Evolutionary conservation across 352 stramenopile genomes (phyloP).

Genomic region (Phytophthora pseudosyringae): DNA sequence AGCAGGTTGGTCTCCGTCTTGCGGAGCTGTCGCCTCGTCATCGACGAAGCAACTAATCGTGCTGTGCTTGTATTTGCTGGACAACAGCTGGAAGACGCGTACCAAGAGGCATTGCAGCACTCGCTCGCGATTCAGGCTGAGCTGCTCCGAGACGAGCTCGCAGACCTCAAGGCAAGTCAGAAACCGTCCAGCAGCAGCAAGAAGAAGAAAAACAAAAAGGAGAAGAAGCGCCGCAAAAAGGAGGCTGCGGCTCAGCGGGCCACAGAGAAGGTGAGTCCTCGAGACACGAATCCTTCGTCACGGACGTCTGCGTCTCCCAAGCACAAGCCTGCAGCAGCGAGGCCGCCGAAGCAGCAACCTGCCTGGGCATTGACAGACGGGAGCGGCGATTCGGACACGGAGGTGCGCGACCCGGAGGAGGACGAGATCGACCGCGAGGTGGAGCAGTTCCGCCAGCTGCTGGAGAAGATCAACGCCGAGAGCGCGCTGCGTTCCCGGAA

Average conservation of each 20-base stretch:
- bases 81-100: conserved; percentile 69
- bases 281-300: conserved; percentile 7
- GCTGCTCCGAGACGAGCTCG: conserved; percentile 74
- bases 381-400: conserved; percentile 36
- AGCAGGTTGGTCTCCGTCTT: conserved; percentile 54
- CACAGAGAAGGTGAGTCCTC: conserved; percentile 26
- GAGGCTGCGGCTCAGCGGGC: conserved; percentile 46
- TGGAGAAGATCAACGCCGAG: conserved; percentile 77
- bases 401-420: conserved; percentile 43
- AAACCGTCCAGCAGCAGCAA: conserved; percentile 52
- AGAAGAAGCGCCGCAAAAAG: conserved; percentile 80
- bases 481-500: conserved; percentile 56
- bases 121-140: conserved; percentile 78
- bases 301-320: conserved; percentile 11
- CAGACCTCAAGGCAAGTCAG: conserved; percentile 67
- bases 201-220: conserved; percentile 83
- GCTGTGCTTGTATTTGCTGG: conserved; percentile 9
- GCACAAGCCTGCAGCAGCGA: conserved; percentile 9
- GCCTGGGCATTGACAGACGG: conserved; percentile 22
- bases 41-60: conserved; percentile 17
- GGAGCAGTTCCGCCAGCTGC: conserved; percentile 70
- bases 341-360: conserved; percentile 19
- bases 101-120: conserved; percentile 80
- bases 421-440: conserved; percentile 79
- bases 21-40: not conserved